A percentile compares a stretch with the other conserved stretches of the same genome.
phyloP scores from a whole-genome alignment of 805 yeast genomes.

The Starmerella powellii region DNA sequence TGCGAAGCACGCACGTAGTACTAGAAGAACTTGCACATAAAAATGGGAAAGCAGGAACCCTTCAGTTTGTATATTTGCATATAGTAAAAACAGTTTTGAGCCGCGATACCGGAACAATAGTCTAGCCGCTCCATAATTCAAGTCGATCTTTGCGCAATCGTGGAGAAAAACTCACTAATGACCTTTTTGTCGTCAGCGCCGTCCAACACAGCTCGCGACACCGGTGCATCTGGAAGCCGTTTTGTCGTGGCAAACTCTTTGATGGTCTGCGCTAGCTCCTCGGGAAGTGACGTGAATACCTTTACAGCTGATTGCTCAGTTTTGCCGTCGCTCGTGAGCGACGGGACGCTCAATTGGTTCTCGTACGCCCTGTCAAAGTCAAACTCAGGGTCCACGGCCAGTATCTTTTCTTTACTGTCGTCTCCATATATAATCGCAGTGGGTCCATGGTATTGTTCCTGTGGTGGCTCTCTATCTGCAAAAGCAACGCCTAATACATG shows the following conservation, averaged over 20 bases:
- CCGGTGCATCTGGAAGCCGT: not conserved
- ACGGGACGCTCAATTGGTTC: not conserved
- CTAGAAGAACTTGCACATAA: conserved; percentile 24
- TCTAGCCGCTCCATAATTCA: not conserved
- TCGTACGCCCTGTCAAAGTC: conserved; percentile 7
- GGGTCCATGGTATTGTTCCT: conserved; percentile 5
- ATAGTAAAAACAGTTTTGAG: not conserved
- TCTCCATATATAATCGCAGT: not conserved
- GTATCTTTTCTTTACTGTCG: conserved; percentile 16
- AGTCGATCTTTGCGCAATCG: conserved; percentile 4
- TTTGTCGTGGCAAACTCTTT: not conserved
- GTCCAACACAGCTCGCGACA: not conserved
- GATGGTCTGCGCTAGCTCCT: conserved; percentile 1
- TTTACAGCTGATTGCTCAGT: not conserved
- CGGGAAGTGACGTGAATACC: not conserved
- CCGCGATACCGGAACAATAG: too few relatives aligned
- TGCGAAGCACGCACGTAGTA: conserved; percentile 58
- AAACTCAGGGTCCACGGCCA: conserved; percentile 18
- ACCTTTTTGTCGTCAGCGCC: conserved; percentile 10
- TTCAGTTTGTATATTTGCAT: not conserved
- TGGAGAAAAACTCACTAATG: conserved; percentile 15
- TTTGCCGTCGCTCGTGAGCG: not conserved
- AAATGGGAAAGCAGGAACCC: not conserved
- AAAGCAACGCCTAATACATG: not conserved
- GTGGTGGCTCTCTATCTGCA: not conserved